phyloP scores from a whole-genome alignment of 805 yeast genomes.

The Metschnikowia bowlesiae region DNA sequence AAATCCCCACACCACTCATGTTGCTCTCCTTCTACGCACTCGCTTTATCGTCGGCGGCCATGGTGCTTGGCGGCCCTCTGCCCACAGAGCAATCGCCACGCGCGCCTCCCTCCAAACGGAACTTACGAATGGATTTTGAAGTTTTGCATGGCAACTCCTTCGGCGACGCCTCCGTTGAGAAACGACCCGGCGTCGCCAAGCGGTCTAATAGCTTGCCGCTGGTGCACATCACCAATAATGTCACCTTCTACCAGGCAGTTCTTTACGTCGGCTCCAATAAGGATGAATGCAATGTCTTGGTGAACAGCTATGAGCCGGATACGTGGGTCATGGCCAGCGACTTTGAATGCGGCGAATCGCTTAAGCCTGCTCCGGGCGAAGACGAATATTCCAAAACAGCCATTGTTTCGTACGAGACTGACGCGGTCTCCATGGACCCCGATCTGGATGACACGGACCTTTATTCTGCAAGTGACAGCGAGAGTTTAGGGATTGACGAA shows the following conservation, averaged over 20 bases:
- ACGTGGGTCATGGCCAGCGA: constrained; percentile 27
- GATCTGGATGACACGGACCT: too few species aligned
- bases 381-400: too few species aligned
- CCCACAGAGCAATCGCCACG: too few species aligned
- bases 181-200: constrained; percentile 1
- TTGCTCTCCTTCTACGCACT: background rate
- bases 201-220: background rate
- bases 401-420: too few species aligned
- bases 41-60: too few species aligned
- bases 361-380: too few species aligned
- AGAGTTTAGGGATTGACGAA: too few species aligned
- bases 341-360: too few species aligned
- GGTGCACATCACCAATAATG: background rate
- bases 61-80: too few species aligned
- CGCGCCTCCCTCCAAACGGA: background rate
- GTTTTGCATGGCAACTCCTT: constrained; percentile 8
- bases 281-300: constrained; percentile 27
- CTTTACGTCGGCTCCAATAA: constrained; percentile 23
- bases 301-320: constrained; percentile 42
- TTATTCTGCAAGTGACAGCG: too few species aligned
- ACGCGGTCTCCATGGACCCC: too few species aligned
- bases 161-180: background rate
- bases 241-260: background rate
- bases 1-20: too few species aligned
- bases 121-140: constrained; percentile 8